phyloP scores from a whole-genome alignment of 2,329 filamentous ascomycete genomes.

The Neurospora crassa region DNA sequence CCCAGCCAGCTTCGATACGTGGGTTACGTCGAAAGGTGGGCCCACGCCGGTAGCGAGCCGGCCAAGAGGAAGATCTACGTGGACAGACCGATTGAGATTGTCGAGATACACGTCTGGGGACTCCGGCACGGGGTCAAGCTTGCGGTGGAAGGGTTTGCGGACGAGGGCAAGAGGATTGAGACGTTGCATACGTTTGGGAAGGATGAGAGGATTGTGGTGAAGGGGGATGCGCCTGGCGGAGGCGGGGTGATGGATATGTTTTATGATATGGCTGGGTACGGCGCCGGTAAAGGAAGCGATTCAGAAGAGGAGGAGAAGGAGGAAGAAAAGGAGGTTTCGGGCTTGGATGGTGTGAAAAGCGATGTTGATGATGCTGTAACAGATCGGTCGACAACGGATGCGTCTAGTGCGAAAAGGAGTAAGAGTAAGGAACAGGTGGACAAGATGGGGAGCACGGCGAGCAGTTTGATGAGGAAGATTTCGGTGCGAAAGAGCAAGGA shows the following conservation, averaged over 20 bases:
- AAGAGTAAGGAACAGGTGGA: constrained; percentile 2
- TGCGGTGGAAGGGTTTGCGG: constrained; percentile 71
- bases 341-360: background rate
- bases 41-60: constrained; percentile 39
- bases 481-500: constrained; percentile 10
- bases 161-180: constrained; percentile 84
- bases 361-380: background rate
- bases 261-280: constrained; percentile 41
- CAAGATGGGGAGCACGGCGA: constrained; percentile 21
- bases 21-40: constrained; percentile 81
- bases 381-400: background rate
- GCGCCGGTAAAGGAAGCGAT: constrained; percentile 18
- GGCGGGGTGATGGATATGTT: constrained; percentile 41
- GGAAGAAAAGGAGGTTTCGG: constrained; percentile 5
- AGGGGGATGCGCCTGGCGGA: constrained; percentile 43
- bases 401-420: background rate
- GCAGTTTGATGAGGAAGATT: constrained; percentile 16
- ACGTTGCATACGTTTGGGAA: constrained; percentile 70
- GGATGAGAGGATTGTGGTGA: constrained; percentile 60
- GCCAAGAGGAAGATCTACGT: constrained; percentile 57
- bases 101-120: constrained; percentile 87
- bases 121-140: constrained; percentile 81
- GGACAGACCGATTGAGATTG: constrained; percentile 72
- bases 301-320: constrained; percentile 25
- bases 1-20: constrained; percentile 86